phyloP scores from a whole-genome alignment of 306 rosid genomes.

The Benincasa hispida region DNA sequence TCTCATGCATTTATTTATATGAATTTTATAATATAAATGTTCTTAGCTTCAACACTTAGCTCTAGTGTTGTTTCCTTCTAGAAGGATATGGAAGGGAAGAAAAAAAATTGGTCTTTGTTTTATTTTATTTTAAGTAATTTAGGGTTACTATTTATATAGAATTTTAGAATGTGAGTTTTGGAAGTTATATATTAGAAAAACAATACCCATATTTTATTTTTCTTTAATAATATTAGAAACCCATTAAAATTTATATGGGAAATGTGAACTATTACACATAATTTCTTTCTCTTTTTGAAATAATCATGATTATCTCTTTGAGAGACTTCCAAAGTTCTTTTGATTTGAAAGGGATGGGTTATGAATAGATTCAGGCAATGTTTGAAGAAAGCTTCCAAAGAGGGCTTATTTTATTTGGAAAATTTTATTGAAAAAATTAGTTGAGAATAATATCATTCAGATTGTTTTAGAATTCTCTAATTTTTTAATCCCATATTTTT shows the following conservation, averaged over 20 bases:
- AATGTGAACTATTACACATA: background rate
- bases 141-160: background rate
- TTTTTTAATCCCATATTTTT: background rate
- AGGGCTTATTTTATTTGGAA: background rate
- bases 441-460: background rate
- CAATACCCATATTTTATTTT: background rate
- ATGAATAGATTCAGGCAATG: background rate
- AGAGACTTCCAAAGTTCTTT: background rate
- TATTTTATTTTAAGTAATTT: background rate
- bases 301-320: background rate
- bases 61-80: background rate
- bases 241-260: background rate
- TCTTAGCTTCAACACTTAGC: background rate
- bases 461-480: background rate
- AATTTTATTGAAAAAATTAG: background rate
- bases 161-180: background rate
- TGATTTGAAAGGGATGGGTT: constrained; percentile 1
- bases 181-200: background rate
- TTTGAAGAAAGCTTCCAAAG: background rate
- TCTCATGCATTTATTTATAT: background rate
- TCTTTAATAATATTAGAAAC: background rate
- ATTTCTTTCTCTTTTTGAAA: no score
- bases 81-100: background rate
- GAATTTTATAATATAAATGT: background rate
- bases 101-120: background rate